Percentiles rank a stretch among this genome's conserved stretches.
These are phyloP conservation scores for Lecanicillium sp. DNA, from an alignment of 2,329 filamentous ascomycete species.

Conservation along the genomic window DNA sequence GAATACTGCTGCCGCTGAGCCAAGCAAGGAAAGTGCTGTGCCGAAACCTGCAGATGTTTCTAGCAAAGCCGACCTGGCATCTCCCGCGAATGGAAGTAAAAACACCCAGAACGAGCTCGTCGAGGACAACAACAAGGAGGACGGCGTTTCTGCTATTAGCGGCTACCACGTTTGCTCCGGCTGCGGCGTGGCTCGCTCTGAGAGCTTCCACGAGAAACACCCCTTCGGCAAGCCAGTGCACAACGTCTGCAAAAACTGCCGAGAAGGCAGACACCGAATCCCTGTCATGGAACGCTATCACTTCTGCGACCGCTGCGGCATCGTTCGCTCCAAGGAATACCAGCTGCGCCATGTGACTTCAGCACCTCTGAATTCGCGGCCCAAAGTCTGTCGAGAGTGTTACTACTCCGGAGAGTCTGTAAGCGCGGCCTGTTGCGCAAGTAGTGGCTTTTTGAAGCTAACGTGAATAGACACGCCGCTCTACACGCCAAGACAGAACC, in stretches of 20 bases:
- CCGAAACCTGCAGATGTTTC: no score
- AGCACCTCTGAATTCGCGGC: neutral
- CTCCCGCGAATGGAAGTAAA: no score
- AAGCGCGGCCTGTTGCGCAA: neutral
- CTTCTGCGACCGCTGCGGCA: constrained; percentile 39
- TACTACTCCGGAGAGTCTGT: neutral
- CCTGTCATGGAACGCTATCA: constrained; percentile 25
- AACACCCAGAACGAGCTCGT: no score
- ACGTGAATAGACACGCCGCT: no score
- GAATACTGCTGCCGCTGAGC: neutral
- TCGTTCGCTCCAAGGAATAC: constrained; percentile 33
- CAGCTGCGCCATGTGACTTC: constrained; percentile 20
- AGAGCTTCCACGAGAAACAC: constrained; percentile 29
- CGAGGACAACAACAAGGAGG: no score
- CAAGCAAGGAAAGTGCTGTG: neutral
- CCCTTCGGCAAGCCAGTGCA: constrained; percentile 24
- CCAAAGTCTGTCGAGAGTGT: constrained; percentile 9
- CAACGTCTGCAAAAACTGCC: constrained; percentile 32
- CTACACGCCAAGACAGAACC: no score
- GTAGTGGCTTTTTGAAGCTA: neutral
- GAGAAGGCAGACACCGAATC: constrained; percentile 20
- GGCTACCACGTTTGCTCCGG: constrained; percentile 32
- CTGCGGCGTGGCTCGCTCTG: constrained; percentile 31
- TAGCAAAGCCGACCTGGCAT: no score
- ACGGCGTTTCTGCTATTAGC: no score